Percentiles rank a stretch among this genome's conserved stretches.
Conservation (phyloP, 2,329 filamentous ascomycete species). For the Apiospora marii region DNA sequence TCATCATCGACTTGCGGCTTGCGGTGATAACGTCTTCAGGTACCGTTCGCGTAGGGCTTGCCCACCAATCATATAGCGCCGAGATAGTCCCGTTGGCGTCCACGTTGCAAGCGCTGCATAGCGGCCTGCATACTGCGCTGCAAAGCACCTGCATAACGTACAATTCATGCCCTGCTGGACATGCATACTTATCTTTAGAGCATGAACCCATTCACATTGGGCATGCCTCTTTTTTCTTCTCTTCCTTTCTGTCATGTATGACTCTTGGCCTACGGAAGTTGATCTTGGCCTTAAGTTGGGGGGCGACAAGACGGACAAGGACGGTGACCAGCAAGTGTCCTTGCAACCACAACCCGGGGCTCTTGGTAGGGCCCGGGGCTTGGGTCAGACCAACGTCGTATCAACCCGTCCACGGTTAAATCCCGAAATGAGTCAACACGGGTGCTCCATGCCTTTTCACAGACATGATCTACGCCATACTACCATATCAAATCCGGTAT, state of each 20-base stretch:
- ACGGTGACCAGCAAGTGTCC: background rate
- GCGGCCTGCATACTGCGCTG: constrained; percentile 7
- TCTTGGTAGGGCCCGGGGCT: background rate
- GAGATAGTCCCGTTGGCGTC: constrained; percentile 7
- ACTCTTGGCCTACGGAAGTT: background rate
- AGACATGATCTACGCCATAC: constrained; percentile 3
- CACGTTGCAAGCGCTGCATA: constrained; percentile 19
- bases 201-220: background rate
- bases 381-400: background rate
- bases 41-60: constrained; percentile 2
- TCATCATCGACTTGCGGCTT: background rate
- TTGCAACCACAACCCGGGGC: background rate
- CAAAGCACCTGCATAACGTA: background rate
- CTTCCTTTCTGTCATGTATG: background rate
- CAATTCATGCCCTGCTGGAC: constrained; percentile 2
- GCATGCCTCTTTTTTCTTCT: background rate
- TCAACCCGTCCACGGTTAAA: constrained; percentile 15
- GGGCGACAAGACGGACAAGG: background rate
- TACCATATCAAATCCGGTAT: background rate
- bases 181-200: constrained; percentile 7
- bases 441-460: constrained; percentile 4
- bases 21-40: background rate
- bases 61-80: constrained; percentile 11
- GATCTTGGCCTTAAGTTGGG: background rate
- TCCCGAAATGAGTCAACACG: constrained; percentile 11